Percentiles rank a stretch among this genome's conserved stretches.
Evolutionary conservation across 1,139 yeast genomes (phyloP).

Genomic region (Protomyces lactucae-debilis): DNA sequence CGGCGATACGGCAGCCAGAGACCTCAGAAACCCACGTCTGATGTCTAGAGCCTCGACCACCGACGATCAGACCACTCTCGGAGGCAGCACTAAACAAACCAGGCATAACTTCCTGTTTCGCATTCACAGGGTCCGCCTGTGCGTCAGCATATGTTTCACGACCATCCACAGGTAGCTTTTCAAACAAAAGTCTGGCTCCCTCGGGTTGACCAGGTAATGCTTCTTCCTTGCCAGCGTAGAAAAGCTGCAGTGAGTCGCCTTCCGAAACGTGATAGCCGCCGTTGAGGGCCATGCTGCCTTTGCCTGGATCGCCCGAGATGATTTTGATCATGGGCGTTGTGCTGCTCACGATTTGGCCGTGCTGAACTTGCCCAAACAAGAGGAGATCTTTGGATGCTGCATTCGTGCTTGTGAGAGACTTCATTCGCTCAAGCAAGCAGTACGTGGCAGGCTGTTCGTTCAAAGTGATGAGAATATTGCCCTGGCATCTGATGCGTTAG

Average conservation of each 20-base stretch:
- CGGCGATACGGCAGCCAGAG: background rate
- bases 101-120: background rate
- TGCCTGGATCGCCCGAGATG: constrained; percentile 26
- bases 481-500: background rate
- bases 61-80: background rate
- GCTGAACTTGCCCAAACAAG: constrained; percentile 16
- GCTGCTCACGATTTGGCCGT: background rate
- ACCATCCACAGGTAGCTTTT: background rate
- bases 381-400: constrained; percentile 9
- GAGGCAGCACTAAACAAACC: background rate
- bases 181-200: background rate
- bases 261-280: constrained; percentile 23
- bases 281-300: constrained; percentile 22
- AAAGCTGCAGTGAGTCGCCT: constrained; percentile 13
- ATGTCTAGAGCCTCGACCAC: background rate
- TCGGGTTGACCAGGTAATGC: background rate
- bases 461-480: constrained; percentile 23
- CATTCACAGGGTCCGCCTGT: background rate
- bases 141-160: background rate
- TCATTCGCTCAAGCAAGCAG: constrained; percentile 9
- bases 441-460: constrained; percentile 19
- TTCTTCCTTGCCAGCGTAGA: background rate
- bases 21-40: background rate
- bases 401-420: constrained; percentile 3
- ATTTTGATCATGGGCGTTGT: constrained; percentile 8